These are phyloP conservation scores for Prosopis cineraria DNA, from an alignment of 306 rosid species.

Conservation along the genomic window DNA sequence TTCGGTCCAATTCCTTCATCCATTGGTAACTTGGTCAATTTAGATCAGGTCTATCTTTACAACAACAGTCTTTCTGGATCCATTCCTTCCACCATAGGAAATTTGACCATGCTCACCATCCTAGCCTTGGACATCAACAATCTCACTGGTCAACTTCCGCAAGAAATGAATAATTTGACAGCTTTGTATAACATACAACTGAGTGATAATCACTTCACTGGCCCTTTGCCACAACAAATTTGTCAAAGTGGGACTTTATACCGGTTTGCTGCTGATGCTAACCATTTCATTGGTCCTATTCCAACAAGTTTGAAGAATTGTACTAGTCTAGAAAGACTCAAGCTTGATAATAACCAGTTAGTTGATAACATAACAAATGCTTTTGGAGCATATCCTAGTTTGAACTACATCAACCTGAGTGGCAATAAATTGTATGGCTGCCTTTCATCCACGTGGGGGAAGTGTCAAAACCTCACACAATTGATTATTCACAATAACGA, in stretches of 20 bases:
- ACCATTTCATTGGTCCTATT: constrained; percentile 6
- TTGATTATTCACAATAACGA: constrained; percentile 16
- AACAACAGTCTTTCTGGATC: background rate
- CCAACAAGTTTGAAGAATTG: constrained; percentile 34
- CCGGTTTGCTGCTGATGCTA: accelerated
- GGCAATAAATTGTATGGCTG: constrained; percentile 33
- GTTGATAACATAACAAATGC: constrained; percentile 36
- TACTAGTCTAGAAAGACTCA: background rate
- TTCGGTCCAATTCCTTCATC: background rate
- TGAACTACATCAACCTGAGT: constrained; percentile 29
- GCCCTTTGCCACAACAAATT: constrained; percentile 19
- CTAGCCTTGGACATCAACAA: background rate
- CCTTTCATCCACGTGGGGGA: constrained; percentile 29
- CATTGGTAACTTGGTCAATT: background rate
- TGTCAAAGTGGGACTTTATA: constrained; percentile 5
- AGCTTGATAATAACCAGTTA: constrained; percentile 35
- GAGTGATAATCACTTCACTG: background rate
- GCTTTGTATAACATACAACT: background rate
- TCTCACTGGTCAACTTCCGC: constrained; percentile 13
- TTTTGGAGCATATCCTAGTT: constrained; percentile 31
- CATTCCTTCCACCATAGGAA: constrained; percentile 9
- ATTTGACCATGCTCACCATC: background rate
- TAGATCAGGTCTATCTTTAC: accelerated
- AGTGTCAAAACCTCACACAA: background rate
- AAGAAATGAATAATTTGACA: background rate